Evolutionary conservation across 164 flowering plant species (phyloP).

Genomic region (Brasenia schreberi): DNA sequence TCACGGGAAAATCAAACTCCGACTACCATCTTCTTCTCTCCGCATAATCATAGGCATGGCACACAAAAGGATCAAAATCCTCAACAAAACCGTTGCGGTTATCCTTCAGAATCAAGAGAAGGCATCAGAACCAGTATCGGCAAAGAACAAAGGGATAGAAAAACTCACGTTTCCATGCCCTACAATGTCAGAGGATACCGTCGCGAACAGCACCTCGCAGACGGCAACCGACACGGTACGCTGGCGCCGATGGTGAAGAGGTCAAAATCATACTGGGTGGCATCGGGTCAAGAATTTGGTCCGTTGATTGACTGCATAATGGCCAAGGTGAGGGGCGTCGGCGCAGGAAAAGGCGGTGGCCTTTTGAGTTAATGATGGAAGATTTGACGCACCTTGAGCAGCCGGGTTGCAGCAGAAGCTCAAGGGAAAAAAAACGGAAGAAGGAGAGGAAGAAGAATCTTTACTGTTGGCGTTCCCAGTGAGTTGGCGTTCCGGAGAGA

Average conservation of each 20-base stretch:
- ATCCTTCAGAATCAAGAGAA: background rate
- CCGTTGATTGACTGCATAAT: background rate
- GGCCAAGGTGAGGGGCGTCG: background rate
- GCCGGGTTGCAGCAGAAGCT: too few relatives aligned
- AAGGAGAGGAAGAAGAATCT: too few relatives aligned
- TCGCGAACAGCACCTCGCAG: constrained; percentile 84
- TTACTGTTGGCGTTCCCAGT: too few relatives aligned
- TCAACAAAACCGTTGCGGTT: background rate
- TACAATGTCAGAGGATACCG: constrained; percentile 68
- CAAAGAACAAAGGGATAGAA: background rate
- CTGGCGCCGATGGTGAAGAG: constrained; percentile 74
- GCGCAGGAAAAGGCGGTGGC: background rate
- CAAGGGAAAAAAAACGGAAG: too few relatives aligned
- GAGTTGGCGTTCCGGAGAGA: too few relatives aligned
- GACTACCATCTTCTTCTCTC: constrained; percentile 64
- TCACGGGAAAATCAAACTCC: constrained; percentile 32
- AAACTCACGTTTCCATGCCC: constrained; percentile 96
- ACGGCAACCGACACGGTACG: constrained; percentile 68
- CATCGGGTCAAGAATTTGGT: constrained; percentile 3
- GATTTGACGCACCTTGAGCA: too few relatives aligned
- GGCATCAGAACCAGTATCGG: background rate
- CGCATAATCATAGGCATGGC: too few relatives aligned
- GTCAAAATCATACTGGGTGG: constrained; percentile 58
- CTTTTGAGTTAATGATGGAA: background rate
- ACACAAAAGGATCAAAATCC: background rate